phyloP scores from a whole-genome alignment of 192 early-diverging fungal genomes.

The Fimicolochytrium jonesii region DNA sequence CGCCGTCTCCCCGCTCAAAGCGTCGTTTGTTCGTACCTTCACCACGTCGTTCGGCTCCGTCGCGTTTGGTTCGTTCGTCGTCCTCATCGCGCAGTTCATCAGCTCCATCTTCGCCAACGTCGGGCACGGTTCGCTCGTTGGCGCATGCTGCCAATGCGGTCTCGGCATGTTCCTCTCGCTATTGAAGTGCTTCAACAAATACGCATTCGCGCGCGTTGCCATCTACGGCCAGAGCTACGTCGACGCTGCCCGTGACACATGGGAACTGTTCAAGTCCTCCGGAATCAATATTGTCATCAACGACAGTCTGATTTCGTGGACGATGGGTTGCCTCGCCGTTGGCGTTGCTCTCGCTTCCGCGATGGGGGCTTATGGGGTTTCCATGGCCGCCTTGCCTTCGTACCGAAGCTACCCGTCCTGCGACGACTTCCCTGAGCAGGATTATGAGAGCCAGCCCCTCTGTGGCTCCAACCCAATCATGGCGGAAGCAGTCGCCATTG shows the following conservation, averaged over 20 bases:
- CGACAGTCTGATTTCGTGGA: not conserved
- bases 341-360: not conserved
- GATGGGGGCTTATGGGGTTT: not conserved
- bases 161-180: not conserved
- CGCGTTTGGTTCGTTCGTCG: not conserved
- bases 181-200: not conserved
- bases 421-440: not conserved
- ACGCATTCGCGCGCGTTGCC: not conserved
- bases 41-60: not conserved
- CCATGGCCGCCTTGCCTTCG: not conserved
- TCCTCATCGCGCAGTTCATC: too few species aligned
- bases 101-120: too few species aligned
- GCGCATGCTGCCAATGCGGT: not conserved
- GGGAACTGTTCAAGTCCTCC: not conserved
- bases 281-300: not conserved
- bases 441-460: not conserved
- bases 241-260: not conserved
- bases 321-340: not conserved
- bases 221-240: constrained; percentile 4
- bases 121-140: not conserved
- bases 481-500: not conserved
- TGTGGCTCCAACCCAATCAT: not conserved
- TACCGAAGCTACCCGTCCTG: not conserved
- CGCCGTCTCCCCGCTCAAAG: too few species aligned
- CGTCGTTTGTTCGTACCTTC: not conserved